Percentiles rank a stretch among this genome's conserved stretches.
phyloP scores from a whole-genome alignment of 2,329 filamentous ascomycete species.

The Ophiosphaerella korrae region DNA sequence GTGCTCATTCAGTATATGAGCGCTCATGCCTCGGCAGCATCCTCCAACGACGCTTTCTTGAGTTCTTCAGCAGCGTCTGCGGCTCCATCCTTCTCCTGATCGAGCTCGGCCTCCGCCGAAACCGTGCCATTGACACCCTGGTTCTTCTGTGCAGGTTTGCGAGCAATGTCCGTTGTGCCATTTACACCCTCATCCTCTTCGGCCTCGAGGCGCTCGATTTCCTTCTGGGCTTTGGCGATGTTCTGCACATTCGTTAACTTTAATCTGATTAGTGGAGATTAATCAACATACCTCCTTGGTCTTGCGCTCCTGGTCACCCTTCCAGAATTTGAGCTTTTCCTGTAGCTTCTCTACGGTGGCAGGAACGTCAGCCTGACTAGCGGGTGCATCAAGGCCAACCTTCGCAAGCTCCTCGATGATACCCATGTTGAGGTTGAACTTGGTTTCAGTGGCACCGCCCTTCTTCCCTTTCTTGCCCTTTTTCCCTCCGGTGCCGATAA shows the following conservation, averaged over 20 bases:
- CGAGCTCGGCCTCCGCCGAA: constrained; percentile 59
- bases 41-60: constrained; percentile 60
- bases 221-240: constrained; percentile 93
- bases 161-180: constrained; percentile 60
- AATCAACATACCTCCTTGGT: constrained; percentile 77
- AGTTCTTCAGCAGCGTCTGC: constrained; percentile 65
- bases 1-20: constrained; percentile 3
- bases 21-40: constrained; percentile 31
- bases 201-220: constrained; percentile 81
- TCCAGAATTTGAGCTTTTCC: constrained; percentile 90
- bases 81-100: constrained; percentile 64
- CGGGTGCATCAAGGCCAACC: constrained; percentile 85
- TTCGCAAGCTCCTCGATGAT: constrained; percentile 89
- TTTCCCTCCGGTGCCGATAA: constrained; percentile 72
- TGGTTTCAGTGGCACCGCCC: constrained; percentile 56
- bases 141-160: constrained; percentile 59
- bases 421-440: constrained; percentile 86
- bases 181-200: constrained; percentile 67
- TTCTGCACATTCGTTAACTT: constrained; percentile 65
- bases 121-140: constrained; percentile 58
- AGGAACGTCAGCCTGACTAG: constrained; percentile 82
- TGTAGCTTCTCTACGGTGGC: constrained; percentile 84
- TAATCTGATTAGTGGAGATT: background rate
- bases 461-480: constrained; percentile 91
- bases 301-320: constrained; percentile 84